These are phyloP conservation scores for Odontarrhena argentea DNA, from an alignment of 345 rosid species.

Conservation along the genomic window DNA sequence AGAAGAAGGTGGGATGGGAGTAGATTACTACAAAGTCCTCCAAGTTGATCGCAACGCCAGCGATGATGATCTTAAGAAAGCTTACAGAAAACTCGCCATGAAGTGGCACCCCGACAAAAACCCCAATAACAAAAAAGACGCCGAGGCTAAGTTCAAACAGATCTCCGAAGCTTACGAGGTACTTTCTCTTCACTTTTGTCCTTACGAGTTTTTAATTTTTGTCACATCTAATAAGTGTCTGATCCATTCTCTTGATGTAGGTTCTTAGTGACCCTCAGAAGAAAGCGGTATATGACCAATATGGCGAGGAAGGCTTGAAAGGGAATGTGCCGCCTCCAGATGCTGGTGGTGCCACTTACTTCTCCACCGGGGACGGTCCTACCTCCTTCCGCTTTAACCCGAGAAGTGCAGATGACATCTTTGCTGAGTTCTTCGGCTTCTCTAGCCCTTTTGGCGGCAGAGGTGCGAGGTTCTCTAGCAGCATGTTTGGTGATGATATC, in stretches of 20 bases:
- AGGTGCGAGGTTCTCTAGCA: slow-evolving; percentile 52
- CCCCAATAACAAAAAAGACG: slow-evolving; percentile 58
- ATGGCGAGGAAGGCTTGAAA: slow-evolving; percentile 80
- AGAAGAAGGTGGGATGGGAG: slow-evolving; percentile 50
- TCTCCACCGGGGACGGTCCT: slow-evolving; percentile 72
- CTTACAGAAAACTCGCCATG: slow-evolving; percentile 57
- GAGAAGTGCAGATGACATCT: slow-evolving; percentile 67
- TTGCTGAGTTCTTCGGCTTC: slow-evolving; percentile 70
- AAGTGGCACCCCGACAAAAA: slow-evolving; percentile 49
- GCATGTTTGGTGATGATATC: slow-evolving; percentile 54
- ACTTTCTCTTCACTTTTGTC: not conserved
- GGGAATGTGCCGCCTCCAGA: slow-evolving; percentile 75
- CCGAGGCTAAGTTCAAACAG: slow-evolving; percentile 69
- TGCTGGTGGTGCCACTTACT: slow-evolving; percentile 79
- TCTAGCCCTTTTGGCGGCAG: slow-evolving; percentile 60
- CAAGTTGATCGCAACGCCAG: slow-evolving; percentile 57
- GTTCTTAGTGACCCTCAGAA: slow-evolving; percentile 84
- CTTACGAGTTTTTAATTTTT: too few species aligned
- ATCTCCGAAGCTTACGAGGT: slow-evolving; percentile 79
- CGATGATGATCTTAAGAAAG: slow-evolving; percentile 69
- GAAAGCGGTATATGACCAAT: slow-evolving; percentile 76
- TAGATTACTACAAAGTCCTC: slow-evolving; percentile 62
- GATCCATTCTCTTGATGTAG: slow-evolving; percentile 35
- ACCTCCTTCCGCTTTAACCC: slow-evolving; percentile 67
- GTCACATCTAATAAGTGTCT: not conserved